phyloP scores from a whole-genome alignment of 2,329 filamentous ascomycete genomes.

The Aspergillus felis region DNA sequence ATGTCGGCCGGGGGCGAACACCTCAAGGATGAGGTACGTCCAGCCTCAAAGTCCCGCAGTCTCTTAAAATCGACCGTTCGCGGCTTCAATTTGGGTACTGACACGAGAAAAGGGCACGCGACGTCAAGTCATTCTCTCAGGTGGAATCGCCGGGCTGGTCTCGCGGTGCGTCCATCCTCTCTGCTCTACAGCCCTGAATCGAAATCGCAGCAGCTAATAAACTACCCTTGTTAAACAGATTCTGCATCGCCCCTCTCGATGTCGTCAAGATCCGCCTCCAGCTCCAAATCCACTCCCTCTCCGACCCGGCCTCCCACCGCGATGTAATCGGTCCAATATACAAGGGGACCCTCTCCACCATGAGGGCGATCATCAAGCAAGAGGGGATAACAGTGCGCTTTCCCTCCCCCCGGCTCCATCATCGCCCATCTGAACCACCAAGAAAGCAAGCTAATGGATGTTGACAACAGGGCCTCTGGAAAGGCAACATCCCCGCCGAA shows the following conservation, averaged over 20 bases:
- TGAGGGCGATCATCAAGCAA: constrained; percentile 69
- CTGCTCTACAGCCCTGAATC: background rate
- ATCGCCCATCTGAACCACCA: background rate
- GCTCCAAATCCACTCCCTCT: constrained; percentile 80
- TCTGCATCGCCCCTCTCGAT: constrained; percentile 91
- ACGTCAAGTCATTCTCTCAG: constrained; percentile 62
- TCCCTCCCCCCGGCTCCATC: background rate
- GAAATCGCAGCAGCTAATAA: background rate
- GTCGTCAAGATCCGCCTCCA: constrained; percentile 98
- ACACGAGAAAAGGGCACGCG: constrained; percentile 54
- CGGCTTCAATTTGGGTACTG: background rate
- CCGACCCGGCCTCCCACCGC: constrained; percentile 63
- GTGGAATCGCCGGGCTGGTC: constrained; percentile 74
- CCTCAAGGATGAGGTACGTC: constrained; percentile 64
- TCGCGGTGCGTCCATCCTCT: constrained; percentile 59
- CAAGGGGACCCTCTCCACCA: constrained; percentile 71
- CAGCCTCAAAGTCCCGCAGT: background rate
- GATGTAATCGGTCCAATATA: constrained; percentile 48
- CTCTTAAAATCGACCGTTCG: too few relatives aligned
- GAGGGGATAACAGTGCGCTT: constrained; percentile 68
- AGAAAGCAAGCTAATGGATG: background rate
- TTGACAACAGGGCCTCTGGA: constrained; percentile 67
- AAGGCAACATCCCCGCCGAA: constrained; percentile 95
- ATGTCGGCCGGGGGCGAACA: constrained; percentile 62
- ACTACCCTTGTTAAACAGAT: constrained; percentile 50